Evolutionary conservation across 2,329 filamentous ascomycete genomes (phyloP).

Genomic region (Seiridium cupressi): DNA sequence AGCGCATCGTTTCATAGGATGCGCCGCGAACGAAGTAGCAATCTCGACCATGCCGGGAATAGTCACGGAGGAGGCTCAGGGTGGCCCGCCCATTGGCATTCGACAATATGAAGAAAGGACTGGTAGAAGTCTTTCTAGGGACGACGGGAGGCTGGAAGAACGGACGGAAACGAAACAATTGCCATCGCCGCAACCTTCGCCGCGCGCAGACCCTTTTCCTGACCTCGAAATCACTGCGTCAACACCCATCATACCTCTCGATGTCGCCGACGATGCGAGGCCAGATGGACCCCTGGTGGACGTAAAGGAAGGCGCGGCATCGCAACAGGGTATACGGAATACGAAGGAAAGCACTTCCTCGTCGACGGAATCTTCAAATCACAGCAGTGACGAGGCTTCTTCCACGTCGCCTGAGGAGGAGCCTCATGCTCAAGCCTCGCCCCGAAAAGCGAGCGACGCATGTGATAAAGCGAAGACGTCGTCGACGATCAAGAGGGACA

Average conservation of each 20-base stretch:
- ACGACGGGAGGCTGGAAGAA: slow-evolving; percentile 1
- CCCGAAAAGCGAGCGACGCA: neutral
- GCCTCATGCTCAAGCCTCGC: neutral
- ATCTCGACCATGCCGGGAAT: slow-evolving; percentile 4
- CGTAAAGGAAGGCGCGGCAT: neutral
- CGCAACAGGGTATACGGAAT: neutral
- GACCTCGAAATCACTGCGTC: slow-evolving; percentile 19
- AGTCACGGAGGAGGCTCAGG: neutral
- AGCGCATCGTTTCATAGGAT: too few species aligned
- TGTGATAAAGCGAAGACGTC: slow-evolving; percentile 16
- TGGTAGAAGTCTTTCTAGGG: slow-evolving; percentile 14
- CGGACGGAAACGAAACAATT: slow-evolving; percentile 2
- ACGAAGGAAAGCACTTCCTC: slow-evolving; percentile 1
- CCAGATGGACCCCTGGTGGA: slow-evolving; percentile 1
- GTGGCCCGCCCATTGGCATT: neutral
- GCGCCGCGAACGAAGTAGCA: neutral
- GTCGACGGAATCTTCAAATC: neutral
- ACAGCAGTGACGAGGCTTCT: neutral
- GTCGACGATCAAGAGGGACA: slow-evolving; percentile 19
- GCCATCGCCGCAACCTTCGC: slow-evolving; percentile 11
- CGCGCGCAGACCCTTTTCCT: slow-evolving; percentile 19
- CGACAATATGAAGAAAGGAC: neutral
- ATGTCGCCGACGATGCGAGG: slow-evolving; percentile 4
- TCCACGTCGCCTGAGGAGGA: slow-evolving; percentile 3
- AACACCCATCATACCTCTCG: slow-evolving; percentile 14